Base-by-base conservation (phyloP, 768 basidiomycete species). In the Rhizopogon roseolus region DNA sequence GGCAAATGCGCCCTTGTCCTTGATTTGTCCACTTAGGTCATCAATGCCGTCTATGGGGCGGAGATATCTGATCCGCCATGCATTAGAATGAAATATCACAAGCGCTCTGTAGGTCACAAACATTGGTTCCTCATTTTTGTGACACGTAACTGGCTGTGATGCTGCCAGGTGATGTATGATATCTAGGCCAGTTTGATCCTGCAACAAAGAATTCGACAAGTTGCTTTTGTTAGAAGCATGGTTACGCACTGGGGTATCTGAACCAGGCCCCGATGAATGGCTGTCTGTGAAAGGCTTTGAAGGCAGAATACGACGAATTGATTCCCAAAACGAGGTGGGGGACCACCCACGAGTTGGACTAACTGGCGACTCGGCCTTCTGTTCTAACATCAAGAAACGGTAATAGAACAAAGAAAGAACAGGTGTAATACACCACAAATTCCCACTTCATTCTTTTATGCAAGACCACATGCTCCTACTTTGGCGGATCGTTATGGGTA, bases 1-100 rank as follows among this genome's bases (percentile, higher is more conserved):
- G 1, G 76, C 16, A 25, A 41, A 58, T 37, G 62, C 63, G 10
- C 66, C 71, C 39, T 68, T 63, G 43, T 63, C 62, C 19, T 6
- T 54, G 4, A 54, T 54, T 17, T 54, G 49, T 6, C 53, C 50
- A 54, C 49, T 52, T 11, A 54, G 53, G 28, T 54, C 49, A 52
- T 17, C 17, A 36, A 48, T 32, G 19, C 32, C 46, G 2, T 48
- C 46, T 8, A 36, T 48, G 8, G 5, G 19, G 32, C 22, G 32
- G 7, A 48, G 2, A 14, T 10, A 6, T 36, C 46, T 48, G 14
- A 48, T 48, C 29, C 19, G 19, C 32, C 14, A 36, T 48, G 32
- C 36, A 36, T 48, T 36, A 48, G 34, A 16, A 34, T 48, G 32
- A 22, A 46, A 22, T 11, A 13, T 4, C 2, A 36, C 14, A 22